A percentile compares a stretch with the other conserved stretches of the same genome.
phyloP scores from a whole-genome alignment of 2,329 filamentous ascomycete genomes.

The Ophiosphaerella herpotricha region DNA sequence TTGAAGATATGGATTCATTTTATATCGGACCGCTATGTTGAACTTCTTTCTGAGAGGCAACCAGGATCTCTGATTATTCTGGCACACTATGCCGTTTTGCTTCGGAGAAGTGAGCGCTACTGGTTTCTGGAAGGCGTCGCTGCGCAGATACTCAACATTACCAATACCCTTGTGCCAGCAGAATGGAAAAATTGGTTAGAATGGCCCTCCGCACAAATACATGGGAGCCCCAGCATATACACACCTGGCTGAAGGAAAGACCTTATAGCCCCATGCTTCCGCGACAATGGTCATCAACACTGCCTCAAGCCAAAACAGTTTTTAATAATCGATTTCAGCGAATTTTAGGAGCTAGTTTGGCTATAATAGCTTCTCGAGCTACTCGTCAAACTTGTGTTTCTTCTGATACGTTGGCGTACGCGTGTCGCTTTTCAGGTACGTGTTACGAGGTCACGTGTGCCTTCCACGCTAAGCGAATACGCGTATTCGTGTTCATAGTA shows the following conservation, averaged over 20 bases:
- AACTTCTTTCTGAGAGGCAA: conserved; percentile 33
- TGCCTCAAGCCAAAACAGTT: no score
- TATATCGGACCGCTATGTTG: conserved; percentile 30
- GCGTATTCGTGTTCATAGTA: no score
- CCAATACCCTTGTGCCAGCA: conserved; percentile 26
- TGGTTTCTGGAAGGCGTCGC: conserved; percentile 34
- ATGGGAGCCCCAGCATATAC: not conserved
- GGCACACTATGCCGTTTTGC: conserved; percentile 42
- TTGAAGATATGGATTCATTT: conserved; percentile 35
- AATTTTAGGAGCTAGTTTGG: no score
- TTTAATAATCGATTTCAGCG: no score
- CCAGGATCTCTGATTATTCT: conserved; percentile 43
- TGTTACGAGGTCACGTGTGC: no score
- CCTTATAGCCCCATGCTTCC: no score
- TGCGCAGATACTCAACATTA: conserved; percentile 30
- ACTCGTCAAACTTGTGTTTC: no score
- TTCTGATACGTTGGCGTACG: no score
- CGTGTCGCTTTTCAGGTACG: no score
- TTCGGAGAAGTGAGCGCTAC: conserved; percentile 24
- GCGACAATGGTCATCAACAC: no score
- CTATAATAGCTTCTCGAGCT: no score
- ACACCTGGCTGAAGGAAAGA: conserved; percentile 4
- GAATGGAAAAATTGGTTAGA: conserved; percentile 36
- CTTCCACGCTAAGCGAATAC: no score
- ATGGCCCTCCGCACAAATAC: conserved; percentile 35